Base-by-base conservation (phyloP, 129 eudicot species). In the Flaveria robusta region DNA sequence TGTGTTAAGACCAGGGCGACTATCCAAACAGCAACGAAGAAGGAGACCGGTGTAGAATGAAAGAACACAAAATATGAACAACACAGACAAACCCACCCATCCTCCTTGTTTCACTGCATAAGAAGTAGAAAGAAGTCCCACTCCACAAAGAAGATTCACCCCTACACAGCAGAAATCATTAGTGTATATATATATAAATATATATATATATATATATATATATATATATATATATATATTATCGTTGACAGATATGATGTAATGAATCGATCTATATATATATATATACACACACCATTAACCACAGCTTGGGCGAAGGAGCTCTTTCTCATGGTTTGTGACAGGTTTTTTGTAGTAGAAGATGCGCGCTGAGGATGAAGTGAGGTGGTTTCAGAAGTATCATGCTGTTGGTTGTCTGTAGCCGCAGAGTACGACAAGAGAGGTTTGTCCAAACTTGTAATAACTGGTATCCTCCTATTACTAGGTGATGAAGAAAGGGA, bases 71-170 rank as follows among this genome's bases (percentile, higher is more conserved):
- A 89, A 92, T 34, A 89, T 19, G 7, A 92, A 80, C 70, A 92
- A 65, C 68, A 89, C 73, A 3, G 89, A 81, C 49, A 92, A 76
- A 49, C 93, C 82, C 27, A 81, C 54, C 97, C 97, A 92, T 74
- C 97, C 97, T 37, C 97, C 97, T 86, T 89, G 80, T 82, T 84
- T 86, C n/a, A 83, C 91, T 66, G 97, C 97, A 18, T 92, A 92
- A 22, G 97, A 86, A 5, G 97, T 87, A 70, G 97, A 85, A 64
- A 92, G 93, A 52, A 92, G 85, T 74, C 93, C 96, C 29, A 92
- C 96, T 81, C 97, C 97, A 86, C 97, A 92, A 54, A 92, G 84
- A 73, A 92, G 91, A 81, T 92, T 92, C 70, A 87, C 83, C 43
- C 97, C 97, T 92, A 86, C 72, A 75, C 8, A 5, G 9, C n/a